Evolutionary conservation across 805 yeast species (phyloP), one percentile per base, ranked within the genome.

Genomic region (Starmera caribaea): DNA sequence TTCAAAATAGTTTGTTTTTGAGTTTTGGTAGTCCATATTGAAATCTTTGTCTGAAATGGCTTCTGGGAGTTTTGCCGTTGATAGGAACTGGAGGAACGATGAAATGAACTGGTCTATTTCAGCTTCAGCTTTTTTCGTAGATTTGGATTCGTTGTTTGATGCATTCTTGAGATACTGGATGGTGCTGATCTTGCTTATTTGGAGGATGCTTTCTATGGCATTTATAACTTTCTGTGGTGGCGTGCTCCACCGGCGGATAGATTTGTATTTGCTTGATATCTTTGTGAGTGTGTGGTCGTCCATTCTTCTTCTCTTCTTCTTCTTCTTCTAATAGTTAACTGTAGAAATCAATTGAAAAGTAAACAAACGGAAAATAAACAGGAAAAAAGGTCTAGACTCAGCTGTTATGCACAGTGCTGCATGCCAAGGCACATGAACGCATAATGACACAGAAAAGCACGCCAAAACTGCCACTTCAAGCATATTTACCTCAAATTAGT

Each of bases 21-120:
- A 45, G 8, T 41, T 11, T 30, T 49, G 55, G 35, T 45, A 47
- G 34, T 48, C 54, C 16, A 44, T 32, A 34, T 52, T 47, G 26
- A 45, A 44, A 33, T 54, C 57, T 5, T 40, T 28, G 2, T 29
- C 31, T 24, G 45, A 38, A 13, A 44, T 12, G 2, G 35, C 35
- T 30, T 32, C 38, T 4, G 58, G 58, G 5, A 54, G 34, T 28
- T 39, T 44, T 3, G 48, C 28, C 3, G 21, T 27, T 7, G 28
- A 13, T n/a, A 33, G 16, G 9, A 21, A 17, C 16, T 33, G 9
- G 9, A 33, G 12, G 10, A 33, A 33, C 8, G 35, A 17, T 8
- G 3, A 5, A 17, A 33, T 33, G 9, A 33, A 12, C 8, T 33
- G 16, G n/a, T 33, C 35, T 13, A 33, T 10, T 17, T 33, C 35